Percentiles rank a stretch among this genome's conserved stretches.
Conservation (phyloP, 2,329 filamentous ascomycete species). For the Thielaviopsis euricoi region DNA sequence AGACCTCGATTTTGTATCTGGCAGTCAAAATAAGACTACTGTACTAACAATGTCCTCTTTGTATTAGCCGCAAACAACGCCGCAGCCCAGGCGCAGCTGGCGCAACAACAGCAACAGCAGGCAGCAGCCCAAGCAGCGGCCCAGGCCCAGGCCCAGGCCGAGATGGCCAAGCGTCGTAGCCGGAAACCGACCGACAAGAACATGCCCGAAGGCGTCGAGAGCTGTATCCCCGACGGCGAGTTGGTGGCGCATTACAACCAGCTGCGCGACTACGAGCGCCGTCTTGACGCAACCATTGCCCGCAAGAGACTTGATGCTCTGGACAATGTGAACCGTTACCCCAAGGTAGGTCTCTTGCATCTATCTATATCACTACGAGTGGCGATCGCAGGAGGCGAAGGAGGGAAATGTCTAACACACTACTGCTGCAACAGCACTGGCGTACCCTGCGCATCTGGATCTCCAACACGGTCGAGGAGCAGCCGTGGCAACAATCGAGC, state of each 20-base stretch:
- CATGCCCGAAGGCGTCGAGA: conserved; percentile 77
- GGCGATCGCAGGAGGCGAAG: no score
- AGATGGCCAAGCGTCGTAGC: conserved; percentile 62
- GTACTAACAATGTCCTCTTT: not conserved
- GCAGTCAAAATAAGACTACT: no score
- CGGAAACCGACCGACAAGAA: conserved; percentile 90
- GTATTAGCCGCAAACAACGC: conserved; percentile 14
- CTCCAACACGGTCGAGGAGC: conserved; percentile 84
- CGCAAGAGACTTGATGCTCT: conserved; percentile 84
- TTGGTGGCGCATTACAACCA: conserved; percentile 68
- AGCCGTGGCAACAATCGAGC: conserved; percentile 62
- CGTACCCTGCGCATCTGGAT: conserved; percentile 79
- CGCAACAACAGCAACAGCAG: conserved; percentile 29
- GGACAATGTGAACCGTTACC: conserved; percentile 58
- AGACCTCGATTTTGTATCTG: no score
- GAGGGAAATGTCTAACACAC: no score
- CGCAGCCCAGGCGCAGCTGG: conserved; percentile 36
- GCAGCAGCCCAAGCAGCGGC: conserved; percentile 37
- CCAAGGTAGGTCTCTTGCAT: conserved; percentile 36
- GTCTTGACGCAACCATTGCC: conserved; percentile 82
- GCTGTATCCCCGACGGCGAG: conserved; percentile 59
- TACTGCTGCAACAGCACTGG: conserved; percentile 2
- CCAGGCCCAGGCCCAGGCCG: conserved; percentile 34
- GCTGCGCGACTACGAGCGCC: conserved; percentile 71
- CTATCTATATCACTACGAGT: no score